Conservation (phyloP, 805 yeast species). For the Candida takata region DNA sequence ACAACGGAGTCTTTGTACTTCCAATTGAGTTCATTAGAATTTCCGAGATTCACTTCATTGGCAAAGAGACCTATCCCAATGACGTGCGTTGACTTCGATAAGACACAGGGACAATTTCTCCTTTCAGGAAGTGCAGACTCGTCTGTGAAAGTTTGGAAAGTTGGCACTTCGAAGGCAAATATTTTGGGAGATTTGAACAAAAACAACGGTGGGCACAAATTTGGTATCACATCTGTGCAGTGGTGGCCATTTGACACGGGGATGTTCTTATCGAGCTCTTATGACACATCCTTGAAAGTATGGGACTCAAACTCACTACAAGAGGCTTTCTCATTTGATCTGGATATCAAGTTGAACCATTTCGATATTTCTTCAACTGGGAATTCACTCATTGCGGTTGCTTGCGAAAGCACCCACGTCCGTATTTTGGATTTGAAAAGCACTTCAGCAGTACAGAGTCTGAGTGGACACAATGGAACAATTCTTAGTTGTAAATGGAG, state of each 20-base stretch:
- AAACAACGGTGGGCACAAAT: slow-evolving; percentile 44
- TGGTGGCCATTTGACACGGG: slow-evolving; percentile 95
- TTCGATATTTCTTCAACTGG: slow-evolving; percentile 47
- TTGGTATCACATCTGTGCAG: slow-evolving; percentile 62
- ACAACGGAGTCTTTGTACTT: slow-evolving; percentile 22
- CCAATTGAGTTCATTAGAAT: slow-evolving; percentile 14
- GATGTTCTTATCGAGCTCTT: slow-evolving; percentile 75
- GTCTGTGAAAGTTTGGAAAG: slow-evolving; percentile 60
- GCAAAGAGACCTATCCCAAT: slow-evolving; percentile 30
- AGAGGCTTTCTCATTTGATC: slow-evolving; percentile 59
- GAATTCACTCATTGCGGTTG: slow-evolving; percentile 58
- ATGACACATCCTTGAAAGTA: slow-evolving; percentile 65
- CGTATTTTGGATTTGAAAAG: slow-evolving; percentile 69
- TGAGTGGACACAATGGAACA: slow-evolving; percentile 47
- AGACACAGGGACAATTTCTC: slow-evolving; percentile 28
- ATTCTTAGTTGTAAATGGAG: slow-evolving; percentile 69
- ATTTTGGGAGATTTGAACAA: slow-evolving; percentile 20
- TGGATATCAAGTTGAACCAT: slow-evolving; percentile 57
- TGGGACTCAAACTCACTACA: slow-evolving; percentile 72
- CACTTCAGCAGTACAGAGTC: slow-evolving; percentile 64
- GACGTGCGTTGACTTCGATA: slow-evolving; percentile 54
- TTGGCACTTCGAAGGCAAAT: slow-evolving; percentile 16
- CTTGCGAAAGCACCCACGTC: slow-evolving; percentile 61
- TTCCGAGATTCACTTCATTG: slow-evolving; percentile 15
- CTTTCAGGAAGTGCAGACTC: slow-evolving; percentile 74